phyloP scores from a whole-genome alignment of 2,329 filamentous ascomycete species.

The Talaromyces albobiverticillius region DNA sequence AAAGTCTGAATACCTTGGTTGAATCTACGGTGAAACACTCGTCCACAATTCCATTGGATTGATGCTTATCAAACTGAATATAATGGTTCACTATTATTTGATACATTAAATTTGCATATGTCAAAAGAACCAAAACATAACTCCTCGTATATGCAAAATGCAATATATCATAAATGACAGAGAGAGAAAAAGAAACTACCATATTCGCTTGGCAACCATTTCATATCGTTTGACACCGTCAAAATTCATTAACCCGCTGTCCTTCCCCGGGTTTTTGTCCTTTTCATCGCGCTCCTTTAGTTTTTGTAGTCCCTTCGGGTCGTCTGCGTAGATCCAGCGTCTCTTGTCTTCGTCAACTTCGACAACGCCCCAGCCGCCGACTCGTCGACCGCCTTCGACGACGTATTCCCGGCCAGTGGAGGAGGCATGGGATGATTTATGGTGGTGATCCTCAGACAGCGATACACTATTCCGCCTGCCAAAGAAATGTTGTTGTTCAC shows the following conservation, averaged over 20 bases:
- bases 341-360: conserved; percentile 87
- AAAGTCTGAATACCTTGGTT: too few species aligned
- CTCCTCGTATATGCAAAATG: neutral
- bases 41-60: too few species aligned
- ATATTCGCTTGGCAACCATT: conserved; percentile 96
- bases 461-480: neutral
- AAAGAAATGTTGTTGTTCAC: conserved; percentile 48
- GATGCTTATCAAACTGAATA: neutral
- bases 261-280: conserved; percentile 46
- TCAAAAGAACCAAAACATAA: neutral
- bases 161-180: neutral
- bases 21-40: too few species aligned
- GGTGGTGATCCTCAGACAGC: conserved; percentile 4
- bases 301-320: conserved; percentile 66
- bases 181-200: conserved; percentile 52
- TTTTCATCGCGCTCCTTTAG: conserved; percentile 61
- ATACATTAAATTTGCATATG: neutral
- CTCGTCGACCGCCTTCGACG: conserved; percentile 69
- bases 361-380: conserved; percentile 79
- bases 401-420: conserved; percentile 46
- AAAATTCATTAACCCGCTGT: conserved; percentile 55
- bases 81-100: neutral
- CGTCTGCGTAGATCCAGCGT: conserved; percentile 82
- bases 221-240: conserved; percentile 76
- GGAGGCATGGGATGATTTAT: conserved; percentile 12